phyloP scores from a whole-genome alignment of 176 grass and related monocot species.

The Zoysia pacifica region DNA sequence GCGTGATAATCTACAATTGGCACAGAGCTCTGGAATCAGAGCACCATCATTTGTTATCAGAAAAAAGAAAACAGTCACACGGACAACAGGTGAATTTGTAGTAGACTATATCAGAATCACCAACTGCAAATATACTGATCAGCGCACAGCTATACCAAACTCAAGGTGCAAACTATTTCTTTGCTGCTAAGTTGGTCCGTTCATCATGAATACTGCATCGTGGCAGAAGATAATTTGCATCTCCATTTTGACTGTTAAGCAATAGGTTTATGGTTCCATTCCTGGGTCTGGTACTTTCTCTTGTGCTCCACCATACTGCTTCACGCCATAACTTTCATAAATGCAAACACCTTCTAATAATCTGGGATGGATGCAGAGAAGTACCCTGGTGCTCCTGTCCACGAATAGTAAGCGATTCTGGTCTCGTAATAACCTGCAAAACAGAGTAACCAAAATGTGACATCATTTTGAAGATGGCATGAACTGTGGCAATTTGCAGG shows the following conservation, averaged over 20 bases:
- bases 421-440: constrained; percentile 76
- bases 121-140: background rate
- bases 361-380: constrained; percentile 60
- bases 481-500: background rate
- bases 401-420: constrained; percentile 75
- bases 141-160: background rate
- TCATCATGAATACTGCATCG: background rate
- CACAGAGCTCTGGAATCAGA: background rate
- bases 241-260: background rate
- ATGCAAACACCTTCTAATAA: constrained; percentile 38
- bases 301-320: background rate
- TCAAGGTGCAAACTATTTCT: background rate
- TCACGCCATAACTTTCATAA: background rate
- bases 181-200: background rate
- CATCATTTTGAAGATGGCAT: background rate
- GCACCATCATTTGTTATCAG: background rate
- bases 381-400: constrained; percentile 71
- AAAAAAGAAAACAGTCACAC: background rate
- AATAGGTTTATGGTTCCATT: background rate
- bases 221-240: background rate
- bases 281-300: background rate
- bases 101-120: background rate
- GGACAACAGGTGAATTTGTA: background rate
- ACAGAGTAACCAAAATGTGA: background rate
- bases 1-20: background rate